A percentile compares a stretch with the other conserved stretches of the same genome.
phyloP scores from a whole-genome alignment of 192 early-diverging fungal species.

The Neocallimastix lanati region DNA sequence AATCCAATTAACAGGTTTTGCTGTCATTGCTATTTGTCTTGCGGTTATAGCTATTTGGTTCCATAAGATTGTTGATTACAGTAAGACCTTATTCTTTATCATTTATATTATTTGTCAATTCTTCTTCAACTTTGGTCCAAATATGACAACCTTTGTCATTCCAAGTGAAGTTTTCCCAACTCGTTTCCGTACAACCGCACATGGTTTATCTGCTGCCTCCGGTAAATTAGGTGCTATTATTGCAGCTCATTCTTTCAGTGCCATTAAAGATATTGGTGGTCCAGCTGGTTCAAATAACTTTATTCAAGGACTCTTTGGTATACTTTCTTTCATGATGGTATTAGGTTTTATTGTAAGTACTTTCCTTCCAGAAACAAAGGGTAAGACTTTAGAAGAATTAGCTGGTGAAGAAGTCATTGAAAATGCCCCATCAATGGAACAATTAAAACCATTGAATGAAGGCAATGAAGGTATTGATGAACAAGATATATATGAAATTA shows the following conservation, averaged over 20 bases:
- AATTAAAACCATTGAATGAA: neutral
- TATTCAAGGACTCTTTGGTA: neutral
- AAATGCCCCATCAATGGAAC: neutral
- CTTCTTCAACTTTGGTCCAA: slow-evolving; percentile 18
- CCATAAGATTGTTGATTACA: neutral
- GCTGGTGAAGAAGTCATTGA: slow-evolving; percentile 11
- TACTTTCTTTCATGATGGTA: slow-evolving; percentile 50
- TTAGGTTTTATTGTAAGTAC: slow-evolving; percentile 42
- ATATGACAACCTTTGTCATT: slow-evolving; percentile 72
- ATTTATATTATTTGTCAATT: neutral
- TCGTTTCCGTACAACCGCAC: slow-evolving; percentile 55
- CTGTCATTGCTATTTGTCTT: neutral
- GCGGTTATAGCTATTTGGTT: neutral
- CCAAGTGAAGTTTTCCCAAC: slow-evolving; percentile 72
- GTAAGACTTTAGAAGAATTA: slow-evolving; percentile 56
- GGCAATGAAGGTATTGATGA: neutral
- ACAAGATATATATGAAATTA: neutral
- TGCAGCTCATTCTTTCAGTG: slow-evolving; percentile 49
- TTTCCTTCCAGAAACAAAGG: slow-evolving; percentile 61
- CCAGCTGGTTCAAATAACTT: neutral
- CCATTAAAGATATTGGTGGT: slow-evolving; percentile 52
- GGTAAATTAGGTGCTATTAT: slow-evolving; percentile 65
- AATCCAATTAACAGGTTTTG: slow-evolving; percentile 42
- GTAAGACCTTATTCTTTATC: neutral
- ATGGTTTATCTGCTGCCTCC: slow-evolving; percentile 61